A percentile compares a stretch with the other conserved stretches of the same genome.
Evolutionary conservation across 148 eudicot species (phyloP).

Genomic region (Camellia sinensis): DNA sequence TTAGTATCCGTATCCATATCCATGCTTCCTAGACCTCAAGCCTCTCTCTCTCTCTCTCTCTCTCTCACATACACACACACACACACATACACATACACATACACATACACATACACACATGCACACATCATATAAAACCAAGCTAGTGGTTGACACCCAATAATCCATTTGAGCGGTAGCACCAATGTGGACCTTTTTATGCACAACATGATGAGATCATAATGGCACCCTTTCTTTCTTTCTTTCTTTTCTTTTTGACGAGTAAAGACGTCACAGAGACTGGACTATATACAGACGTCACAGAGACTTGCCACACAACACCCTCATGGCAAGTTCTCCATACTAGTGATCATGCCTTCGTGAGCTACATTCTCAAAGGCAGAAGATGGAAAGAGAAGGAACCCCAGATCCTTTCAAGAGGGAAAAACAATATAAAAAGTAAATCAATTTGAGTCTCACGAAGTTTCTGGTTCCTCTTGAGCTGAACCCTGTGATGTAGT

Average conservation of each 20-base stretch:
- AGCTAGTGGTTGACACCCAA: not conserved
- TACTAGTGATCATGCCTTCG: not conserved
- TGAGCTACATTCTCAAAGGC: not conserved
- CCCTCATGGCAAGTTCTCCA: not conserved
- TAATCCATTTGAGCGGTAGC: not conserved
- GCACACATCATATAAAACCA: not conserved
- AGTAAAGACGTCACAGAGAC: too few relatives aligned
- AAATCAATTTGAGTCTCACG: conserved; percentile 34
- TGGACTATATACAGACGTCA: too few relatives aligned
- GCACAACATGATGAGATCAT: not conserved
- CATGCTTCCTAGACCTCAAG: too few relatives aligned
- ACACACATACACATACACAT: too few relatives aligned
- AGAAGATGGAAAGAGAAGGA: too few relatives aligned
- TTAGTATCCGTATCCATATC: too few relatives aligned
- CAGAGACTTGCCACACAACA: not conserved
- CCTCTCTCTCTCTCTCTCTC: not conserved
- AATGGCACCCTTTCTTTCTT: not conserved
- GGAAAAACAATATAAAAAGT: too few relatives aligned
- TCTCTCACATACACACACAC: too few relatives aligned
- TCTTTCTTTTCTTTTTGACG: too few relatives aligned
- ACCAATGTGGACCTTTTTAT: not conserved
- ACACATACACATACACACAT: too few relatives aligned
- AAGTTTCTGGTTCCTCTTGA: conserved; percentile 43
- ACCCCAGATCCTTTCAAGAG: too few relatives aligned
- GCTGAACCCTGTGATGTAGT: conserved; percentile 33